phyloP scores from a whole-genome alignment of 306 rosid genomes.

The Myrica gale region DNA sequence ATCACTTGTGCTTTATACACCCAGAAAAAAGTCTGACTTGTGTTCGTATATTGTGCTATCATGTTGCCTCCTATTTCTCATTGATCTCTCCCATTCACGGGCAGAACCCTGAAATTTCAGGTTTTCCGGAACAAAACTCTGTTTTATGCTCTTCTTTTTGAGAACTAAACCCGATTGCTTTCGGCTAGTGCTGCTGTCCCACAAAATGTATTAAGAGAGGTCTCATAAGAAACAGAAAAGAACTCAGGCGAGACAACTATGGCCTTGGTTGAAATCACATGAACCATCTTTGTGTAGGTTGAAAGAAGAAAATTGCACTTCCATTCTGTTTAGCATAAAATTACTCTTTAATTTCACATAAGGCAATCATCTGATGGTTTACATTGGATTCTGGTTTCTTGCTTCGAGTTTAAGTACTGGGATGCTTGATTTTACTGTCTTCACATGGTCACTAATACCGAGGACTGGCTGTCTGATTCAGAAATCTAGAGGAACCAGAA shows the following conservation, averaged over 20 bases:
- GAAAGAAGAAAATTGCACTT: neutral
- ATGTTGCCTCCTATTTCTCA: no score
- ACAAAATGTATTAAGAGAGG: neutral
- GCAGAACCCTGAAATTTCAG: no score
- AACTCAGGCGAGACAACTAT: neutral
- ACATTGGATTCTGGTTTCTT: neutral
- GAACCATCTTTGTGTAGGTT: neutral
- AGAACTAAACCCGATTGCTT: slow-evolving; percentile 3
- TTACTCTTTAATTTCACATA: neutral
- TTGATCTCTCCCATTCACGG: no score
- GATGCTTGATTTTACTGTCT: neutral
- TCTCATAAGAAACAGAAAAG: neutral
- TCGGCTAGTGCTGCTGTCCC: slow-evolving; percentile 8
- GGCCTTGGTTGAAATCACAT: neutral
- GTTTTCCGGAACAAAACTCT: no score
- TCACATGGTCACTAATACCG: slow-evolving; percentile 11
- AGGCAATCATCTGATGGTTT: neutral
- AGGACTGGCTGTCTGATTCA: slow-evolving; percentile 47
- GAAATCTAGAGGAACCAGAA: slow-evolving; percentile 60
- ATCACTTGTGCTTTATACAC: no score
- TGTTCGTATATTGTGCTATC: no score
- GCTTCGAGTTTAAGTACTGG: neutral
- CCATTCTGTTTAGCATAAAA: neutral
- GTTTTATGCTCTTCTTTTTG: neutral
- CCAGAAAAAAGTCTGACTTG: no score